A percentile compares a stretch with the other conserved stretches of the same genome.
phyloP scores from a whole-genome alignment of 257 asterid species.

The Linaria vulgaris region DNA sequence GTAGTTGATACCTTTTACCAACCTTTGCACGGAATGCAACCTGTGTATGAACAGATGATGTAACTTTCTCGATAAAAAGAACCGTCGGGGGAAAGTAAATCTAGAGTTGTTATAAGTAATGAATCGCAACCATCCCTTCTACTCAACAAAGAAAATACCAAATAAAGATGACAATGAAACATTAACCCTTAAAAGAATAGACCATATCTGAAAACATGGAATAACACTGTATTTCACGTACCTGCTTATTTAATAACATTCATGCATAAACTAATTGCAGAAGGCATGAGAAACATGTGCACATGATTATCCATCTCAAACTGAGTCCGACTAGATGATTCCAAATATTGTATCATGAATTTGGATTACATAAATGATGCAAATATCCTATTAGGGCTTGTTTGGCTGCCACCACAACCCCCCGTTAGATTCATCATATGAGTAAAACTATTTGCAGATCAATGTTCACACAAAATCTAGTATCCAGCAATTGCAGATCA shows the following conservation, averaged over 20 bases:
- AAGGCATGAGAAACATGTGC: conserved; percentile 5
- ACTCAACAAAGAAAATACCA: background rate
- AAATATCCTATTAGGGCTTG: too few species aligned
- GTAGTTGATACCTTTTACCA: conserved; percentile 88
- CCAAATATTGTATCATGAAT: conserved; percentile 8
- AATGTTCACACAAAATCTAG: too few species aligned
- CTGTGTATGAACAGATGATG: conserved; percentile 39
- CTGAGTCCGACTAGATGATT: background rate
- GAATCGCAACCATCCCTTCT: background rate
- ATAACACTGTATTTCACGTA: background rate
- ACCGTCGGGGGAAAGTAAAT: background rate
- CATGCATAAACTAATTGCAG: background rate
- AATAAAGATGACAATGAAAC: conserved; percentile 1
- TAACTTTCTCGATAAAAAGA: conserved; percentile 2
- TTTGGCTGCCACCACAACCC: too few species aligned
- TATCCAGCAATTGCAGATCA: too few species aligned
- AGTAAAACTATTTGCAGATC: too few species aligned
- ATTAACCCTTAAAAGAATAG: background rate
- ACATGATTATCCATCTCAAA: conserved; percentile 11
- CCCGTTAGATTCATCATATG: too few species aligned
- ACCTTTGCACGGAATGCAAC: conserved; percentile 94
- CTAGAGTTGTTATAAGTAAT: background rate
- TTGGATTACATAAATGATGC: conserved; percentile 17
- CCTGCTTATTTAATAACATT: background rate
- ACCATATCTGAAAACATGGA: background rate